Evolutionary conservation across 2,329 filamentous ascomycete genomes (phyloP), one percentile per base, ranked within the genome.

Genomic region (Paramyrothecium roridum): DNA sequence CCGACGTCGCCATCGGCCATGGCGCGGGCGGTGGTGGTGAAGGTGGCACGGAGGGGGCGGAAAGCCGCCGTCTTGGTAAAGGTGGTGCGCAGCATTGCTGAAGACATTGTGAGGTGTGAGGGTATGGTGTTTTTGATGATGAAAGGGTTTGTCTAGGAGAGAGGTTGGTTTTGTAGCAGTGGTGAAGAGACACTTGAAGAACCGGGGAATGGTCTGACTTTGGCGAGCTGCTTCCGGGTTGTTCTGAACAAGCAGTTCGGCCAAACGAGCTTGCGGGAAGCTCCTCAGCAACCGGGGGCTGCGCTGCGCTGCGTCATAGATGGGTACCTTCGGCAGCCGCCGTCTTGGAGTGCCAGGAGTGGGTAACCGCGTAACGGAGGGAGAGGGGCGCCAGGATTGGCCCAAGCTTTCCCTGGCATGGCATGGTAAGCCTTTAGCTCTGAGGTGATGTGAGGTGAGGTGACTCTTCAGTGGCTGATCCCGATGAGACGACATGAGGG

Each of bases 1-100:
- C 88, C 88, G 60, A 84, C 87, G 70, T 91, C 89, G 61, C 89
- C 90, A 64, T 82, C 87, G 58, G 72, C 76, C 84, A 91, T 89
- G 69, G 74, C 81, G 69, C 83, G 79, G 62, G 80, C 73, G 56
- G 86, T 82, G 61, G 81, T 84, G 59, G 85, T 80, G 77, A 91
- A 88, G 64, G 85, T 80, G 61, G 79, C 67, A 56, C 70, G 76
- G 64, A 82, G 76, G 66, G 84, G 80, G 70, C 81, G 78, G 67
- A 80, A 71, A 63, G 78, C 69, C 60, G 79, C 78, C 65, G 79
- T 74, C 73, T 83, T 83, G 72, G 77, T 70, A 67, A 86, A 72
- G 63, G 81, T 74, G 70, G 86, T 84, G 70, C 88, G 86, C 68
- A 90, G 81, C 89, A 93, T 92, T 55, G 55, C 73, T 69, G 56